Evolutionary conservation across 768 basidiomycete genomes (phyloP).

Genomic region (Pulveroboletus sp.): DNA sequence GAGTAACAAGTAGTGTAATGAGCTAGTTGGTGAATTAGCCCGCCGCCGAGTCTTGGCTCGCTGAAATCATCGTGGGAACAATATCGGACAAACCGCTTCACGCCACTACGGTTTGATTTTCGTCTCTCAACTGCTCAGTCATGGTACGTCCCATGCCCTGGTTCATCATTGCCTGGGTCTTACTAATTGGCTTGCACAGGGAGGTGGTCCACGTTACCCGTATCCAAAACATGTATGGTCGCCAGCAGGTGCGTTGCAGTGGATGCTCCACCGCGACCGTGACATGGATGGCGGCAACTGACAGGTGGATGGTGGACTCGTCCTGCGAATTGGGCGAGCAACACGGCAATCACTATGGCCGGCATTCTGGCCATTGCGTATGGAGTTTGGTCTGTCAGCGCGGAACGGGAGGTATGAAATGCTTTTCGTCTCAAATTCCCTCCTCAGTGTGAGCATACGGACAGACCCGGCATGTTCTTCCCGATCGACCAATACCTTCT

Average conservation of each 20-base stretch:
- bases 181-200: slow-evolving; percentile 40
- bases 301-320: slow-evolving; percentile 95
- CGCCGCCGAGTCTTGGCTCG: too few species aligned
- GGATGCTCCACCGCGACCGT: not conserved
- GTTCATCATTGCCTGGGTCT: not conserved
- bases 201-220: slow-evolving; percentile 83
- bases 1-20: too few species aligned
- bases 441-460: slow-evolving; percentile 5
- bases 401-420: slow-evolving; percentile 64
- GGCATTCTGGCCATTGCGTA: slow-evolving; percentile 69
- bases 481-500: slow-evolving; percentile 71
- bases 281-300: not conserved
- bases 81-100: too few species aligned
- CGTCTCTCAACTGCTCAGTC: not conserved
- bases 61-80: too few species aligned
- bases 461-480: slow-evolving; percentile 57
- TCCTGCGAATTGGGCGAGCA: slow-evolving; percentile 84
- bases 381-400: slow-evolving; percentile 67
- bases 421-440: not conserved
- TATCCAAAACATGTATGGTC: slow-evolving; percentile 96
- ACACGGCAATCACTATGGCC: slow-evolving; percentile 69
- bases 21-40: too few species aligned
- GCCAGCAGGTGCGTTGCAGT: slow-evolving; percentile 61
- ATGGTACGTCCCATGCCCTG: slow-evolving; percentile 11
- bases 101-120: too few species aligned